Conservation (phyloP, 305 asterid genomes). For the Fraxinus dipetala region DNA sequence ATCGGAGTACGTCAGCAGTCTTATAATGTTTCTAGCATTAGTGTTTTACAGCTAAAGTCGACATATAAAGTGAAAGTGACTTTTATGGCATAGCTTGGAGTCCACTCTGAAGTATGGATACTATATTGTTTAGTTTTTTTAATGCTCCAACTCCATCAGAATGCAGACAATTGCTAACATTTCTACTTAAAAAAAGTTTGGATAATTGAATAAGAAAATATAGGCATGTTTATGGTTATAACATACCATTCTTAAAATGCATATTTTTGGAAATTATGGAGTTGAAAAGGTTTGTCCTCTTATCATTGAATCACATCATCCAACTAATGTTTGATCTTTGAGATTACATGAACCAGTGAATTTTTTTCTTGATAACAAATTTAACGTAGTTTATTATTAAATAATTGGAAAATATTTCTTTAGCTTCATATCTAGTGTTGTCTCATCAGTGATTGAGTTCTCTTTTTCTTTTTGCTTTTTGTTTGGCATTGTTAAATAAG, state of each 20-base stretch:
- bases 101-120: constrained; percentile 10
- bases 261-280: not conserved
- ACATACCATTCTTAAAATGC: not conserved
- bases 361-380: not conserved
- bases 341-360: not conserved
- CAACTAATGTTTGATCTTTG: not conserved
- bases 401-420: not conserved
- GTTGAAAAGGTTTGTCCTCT: not conserved
- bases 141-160: constrained; percentile 1
- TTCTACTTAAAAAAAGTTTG: not conserved
- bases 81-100: not conserved
- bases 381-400: not conserved
- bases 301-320: not conserved
- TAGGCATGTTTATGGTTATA: not conserved
- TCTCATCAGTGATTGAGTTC: not conserved
- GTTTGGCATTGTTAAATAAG: not conserved
- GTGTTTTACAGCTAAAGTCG: constrained; percentile 13
- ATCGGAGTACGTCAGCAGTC: not conserved
- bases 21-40: not conserved
- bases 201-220: constrained; percentile 1
- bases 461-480: not conserved
- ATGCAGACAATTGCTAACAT: not conserved
- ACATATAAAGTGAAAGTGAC: not conserved
- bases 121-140: constrained; percentile 15
- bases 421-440: not conserved